These are phyloP conservation scores for Liquidambar formosana DNA, from an alignment of 164 flowering plant species.

Conservation along the genomic window DNA sequence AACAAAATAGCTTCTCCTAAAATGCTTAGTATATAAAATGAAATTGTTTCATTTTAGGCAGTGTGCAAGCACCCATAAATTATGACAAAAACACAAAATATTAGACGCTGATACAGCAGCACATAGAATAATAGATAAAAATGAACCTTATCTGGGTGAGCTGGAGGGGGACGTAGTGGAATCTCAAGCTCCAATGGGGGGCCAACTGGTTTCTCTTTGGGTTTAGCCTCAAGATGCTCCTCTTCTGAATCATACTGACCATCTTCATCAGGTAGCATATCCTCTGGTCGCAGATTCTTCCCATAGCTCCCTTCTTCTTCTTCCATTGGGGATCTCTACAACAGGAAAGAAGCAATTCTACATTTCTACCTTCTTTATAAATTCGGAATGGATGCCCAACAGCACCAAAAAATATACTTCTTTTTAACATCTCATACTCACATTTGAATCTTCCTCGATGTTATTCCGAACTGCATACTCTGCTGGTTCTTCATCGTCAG, in stretches of 20 bases:
- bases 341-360: not conserved
- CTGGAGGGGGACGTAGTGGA: conserved; percentile 85
- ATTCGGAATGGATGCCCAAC: not conserved
- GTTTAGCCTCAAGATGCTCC: conserved; percentile 63
- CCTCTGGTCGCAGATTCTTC: conserved; percentile 73
- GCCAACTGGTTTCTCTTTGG: conserved; percentile 86
- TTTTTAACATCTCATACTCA: conserved; percentile 27
- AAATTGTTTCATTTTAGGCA: no score
- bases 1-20: no score
- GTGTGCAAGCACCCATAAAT: conserved; percentile 1
- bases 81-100: not conserved
- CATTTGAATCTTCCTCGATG: conserved; percentile 60
- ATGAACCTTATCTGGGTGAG: conserved; percentile 72
- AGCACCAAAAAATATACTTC: not conserved
- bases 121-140: conserved; percentile 6
- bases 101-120: not conserved
- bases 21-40: no score
- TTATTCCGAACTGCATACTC: conserved; percentile 64
- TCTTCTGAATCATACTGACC: conserved; percentile 83
- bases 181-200: conserved; percentile 89
- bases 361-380: not conserved
- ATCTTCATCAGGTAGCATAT: conserved; percentile 86
- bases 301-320: conserved; percentile 85
- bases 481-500: conserved; percentile 86
- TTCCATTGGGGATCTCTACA: conserved; percentile 71